Base-by-base conservation (phyloP, 768 basidiomycete genomes). In the Crassisporium funariophilum region DNA sequence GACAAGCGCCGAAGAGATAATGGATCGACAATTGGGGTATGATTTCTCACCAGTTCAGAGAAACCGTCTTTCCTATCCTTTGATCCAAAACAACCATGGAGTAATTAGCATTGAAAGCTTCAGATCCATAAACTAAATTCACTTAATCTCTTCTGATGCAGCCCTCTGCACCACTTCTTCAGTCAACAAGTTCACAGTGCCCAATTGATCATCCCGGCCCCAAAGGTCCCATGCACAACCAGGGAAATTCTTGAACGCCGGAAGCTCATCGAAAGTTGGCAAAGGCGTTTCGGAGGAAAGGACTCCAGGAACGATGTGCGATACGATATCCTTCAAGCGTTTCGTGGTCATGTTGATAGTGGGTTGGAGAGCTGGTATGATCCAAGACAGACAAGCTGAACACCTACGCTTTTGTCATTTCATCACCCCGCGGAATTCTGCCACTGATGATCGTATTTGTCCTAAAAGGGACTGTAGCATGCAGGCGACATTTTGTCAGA, bases 171-270 rank as follows among this genome's bases (percentile, higher is more conserved):
- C 81, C n/a, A 84, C 75, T 9, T 77, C 75, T 16, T 78, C 75
- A 2, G 85, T 85, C 27, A 87, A 61, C 39, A 86, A 51, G 57
- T 86, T 86, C 29, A 86, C 68, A 4, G 83, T 86, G 2, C 85
- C 85, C 15, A 86, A 69, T 55, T 86, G 70, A 50, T 87, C 85
- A 15, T 79, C 76, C 27, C 72, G 63, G 19, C 84, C 84, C 83
- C 83, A 86, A 8, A 86, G 71, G 3, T 70, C 72, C 85, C 85
- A 87, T 2, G 84, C 85, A 45, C 84, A 86, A 8, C 84, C 85
- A 41, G 60, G 74, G 65, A 56, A 76, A 58, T 67, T 78, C 69
- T 71, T 82, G 74, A 63, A 83, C 9, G 72, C 55, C 10, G 66
- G 67, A 22, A 74, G 58, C 29, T 74, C 69, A 46, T 73, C 70